Conservation (phyloP, 306 rosid genomes). For the Myrica gale region DNA sequence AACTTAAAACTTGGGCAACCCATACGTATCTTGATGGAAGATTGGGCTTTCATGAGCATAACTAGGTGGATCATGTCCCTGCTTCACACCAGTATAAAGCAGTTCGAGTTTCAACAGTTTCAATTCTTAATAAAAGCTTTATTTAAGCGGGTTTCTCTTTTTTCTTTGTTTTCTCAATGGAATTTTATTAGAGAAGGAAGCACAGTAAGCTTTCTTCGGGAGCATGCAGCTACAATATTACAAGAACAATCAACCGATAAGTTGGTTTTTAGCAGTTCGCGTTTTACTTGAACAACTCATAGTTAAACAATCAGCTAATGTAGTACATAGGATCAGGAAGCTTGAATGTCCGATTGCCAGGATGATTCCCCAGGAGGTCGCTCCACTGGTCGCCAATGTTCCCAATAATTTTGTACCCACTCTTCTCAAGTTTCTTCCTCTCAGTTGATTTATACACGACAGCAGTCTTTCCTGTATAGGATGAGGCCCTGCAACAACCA, state of each 20-base stretch:
- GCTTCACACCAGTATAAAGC: too few species aligned
- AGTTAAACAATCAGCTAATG: conserved; percentile 29
- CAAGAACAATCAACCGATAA: background rate
- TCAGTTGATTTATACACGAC: conserved; percentile 43
- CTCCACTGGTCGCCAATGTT: conserved; percentile 76
- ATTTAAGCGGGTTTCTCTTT: too few species aligned
- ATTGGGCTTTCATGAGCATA: too few species aligned
- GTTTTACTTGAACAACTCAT: background rate
- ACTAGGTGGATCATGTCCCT: too few species aligned
- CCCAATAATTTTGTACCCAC: conserved; percentile 54
- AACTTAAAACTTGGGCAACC: too few species aligned
- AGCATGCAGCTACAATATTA: background rate
- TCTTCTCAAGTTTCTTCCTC: conserved; percentile 38
- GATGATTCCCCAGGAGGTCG: conserved; percentile 44
- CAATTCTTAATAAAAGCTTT: too few species aligned
- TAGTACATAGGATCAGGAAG: conserved; percentile 67
- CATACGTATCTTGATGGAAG: too few species aligned
- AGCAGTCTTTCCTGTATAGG: conserved; percentile 28
- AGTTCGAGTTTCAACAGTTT: too few species aligned
- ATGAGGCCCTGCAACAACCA: conserved; percentile 30
- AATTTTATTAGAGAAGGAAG: background rate
- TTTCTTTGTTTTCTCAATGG: background rate
- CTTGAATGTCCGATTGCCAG: conserved; percentile 57
- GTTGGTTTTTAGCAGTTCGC: background rate
- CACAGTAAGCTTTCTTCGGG: background rate